Conservation (phyloP, 2,329 filamentous ascomycete genomes). For the Xylariaceae sp. region DNA sequence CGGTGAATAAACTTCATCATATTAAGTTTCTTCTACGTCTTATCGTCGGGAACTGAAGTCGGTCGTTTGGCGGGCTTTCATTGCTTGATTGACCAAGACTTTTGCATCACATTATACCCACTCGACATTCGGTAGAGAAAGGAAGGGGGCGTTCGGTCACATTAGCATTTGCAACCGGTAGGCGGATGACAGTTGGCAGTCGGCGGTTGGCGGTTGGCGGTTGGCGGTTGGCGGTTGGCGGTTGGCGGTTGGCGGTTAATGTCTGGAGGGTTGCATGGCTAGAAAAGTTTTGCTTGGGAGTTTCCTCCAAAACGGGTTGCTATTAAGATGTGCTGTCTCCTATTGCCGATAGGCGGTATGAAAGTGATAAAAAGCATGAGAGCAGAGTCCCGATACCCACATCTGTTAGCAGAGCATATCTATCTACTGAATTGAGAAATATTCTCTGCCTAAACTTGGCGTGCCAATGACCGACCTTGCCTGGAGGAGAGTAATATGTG, state of each 20-base stretch:
- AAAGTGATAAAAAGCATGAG: neutral
- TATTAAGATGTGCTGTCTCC: neutral
- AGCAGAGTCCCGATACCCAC: neutral
- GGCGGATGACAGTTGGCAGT: neutral
- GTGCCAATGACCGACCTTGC: too few species aligned
- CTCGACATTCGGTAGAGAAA: constrained; percentile 9
- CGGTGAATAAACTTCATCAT: constrained; percentile 5
- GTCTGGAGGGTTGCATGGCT: constrained; percentile 5
- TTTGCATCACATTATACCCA: neutral
- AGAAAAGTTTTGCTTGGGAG: neutral
- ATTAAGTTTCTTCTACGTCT: neutral
- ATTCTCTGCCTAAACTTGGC: neutral
- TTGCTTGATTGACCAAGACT: neutral
- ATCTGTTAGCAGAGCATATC: neutral
- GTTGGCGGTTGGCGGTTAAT: neutral
- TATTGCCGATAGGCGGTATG: neutral
- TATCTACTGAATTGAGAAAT: neutral
- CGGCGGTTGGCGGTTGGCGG: too few species aligned
- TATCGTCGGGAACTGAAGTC: neutral
- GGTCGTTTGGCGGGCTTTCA: neutral
- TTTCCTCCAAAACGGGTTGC: neutral
- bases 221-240: too few species aligned
- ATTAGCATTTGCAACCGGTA: constrained; percentile 14
- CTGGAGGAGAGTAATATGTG: too few species aligned
- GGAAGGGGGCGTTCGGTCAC: constrained; percentile 15